These are phyloP conservation scores for Vitis hybrid DNA, from an alignment of 177 flowering plant species.

Conservation along the genomic window DNA sequence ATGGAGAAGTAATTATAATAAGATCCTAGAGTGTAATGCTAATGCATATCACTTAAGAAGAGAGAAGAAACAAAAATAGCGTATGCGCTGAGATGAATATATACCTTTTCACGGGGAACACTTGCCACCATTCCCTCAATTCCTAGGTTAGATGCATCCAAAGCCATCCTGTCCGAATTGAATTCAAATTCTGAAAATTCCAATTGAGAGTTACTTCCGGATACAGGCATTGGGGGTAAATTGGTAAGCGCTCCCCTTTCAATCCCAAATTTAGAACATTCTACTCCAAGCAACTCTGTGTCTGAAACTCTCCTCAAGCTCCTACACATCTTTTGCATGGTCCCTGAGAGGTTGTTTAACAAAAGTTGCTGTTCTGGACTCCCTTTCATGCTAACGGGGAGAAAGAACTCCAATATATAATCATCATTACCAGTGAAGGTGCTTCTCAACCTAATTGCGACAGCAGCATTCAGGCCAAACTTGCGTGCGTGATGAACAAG, in stretches of 20 bases:
- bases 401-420: conserved; percentile 85
- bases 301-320: conserved; percentile 86
- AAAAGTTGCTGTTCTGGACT: conserved; percentile 73
- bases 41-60: background rate
- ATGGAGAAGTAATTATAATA: too few species aligned
- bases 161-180: conserved; percentile 12
- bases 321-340: conserved; percentile 84
- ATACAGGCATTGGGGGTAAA: conserved; percentile 22
- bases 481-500: conserved; percentile 95
- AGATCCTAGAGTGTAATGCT: too few species aligned
- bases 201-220: conserved; percentile 25
- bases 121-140: conserved; percentile 28
- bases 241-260: conserved; percentile 21
- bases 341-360: conserved; percentile 76
- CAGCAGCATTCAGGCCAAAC: conserved; percentile 78
- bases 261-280: conserved; percentile 18
- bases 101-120: conserved; percentile 50
- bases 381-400: conserved; percentile 69
- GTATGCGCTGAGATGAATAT: background rate
- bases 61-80: background rate
- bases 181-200: conserved; percentile 24
- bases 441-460: conserved; percentile 85
- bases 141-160: conserved; percentile 25
- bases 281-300: conserved; percentile 44
- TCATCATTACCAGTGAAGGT: conserved; percentile 73